A percentile compares a stretch with the other conserved stretches of the same genome.
These are phyloP conservation scores for Tricharina praecox DNA, from an alignment of 495 filamentous ascomycete genomes.

Conservation along the genomic window DNA sequence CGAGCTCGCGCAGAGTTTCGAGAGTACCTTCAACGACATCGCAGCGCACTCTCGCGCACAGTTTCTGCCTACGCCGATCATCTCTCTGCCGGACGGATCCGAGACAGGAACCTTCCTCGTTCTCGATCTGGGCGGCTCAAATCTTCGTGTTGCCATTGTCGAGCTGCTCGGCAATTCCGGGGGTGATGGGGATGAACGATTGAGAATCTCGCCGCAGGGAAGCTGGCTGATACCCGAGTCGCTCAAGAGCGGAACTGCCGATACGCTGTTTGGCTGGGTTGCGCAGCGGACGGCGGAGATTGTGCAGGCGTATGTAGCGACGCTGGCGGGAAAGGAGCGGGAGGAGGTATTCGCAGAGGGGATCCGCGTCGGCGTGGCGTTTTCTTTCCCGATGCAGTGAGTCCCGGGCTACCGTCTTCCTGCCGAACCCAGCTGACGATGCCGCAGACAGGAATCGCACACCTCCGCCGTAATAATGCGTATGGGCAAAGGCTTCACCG, in stretches of 20 bases:
- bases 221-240: conserved; percentile 63
- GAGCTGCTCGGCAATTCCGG: not conserved
- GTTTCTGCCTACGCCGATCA: not conserved
- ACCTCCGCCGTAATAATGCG: conserved; percentile 63
- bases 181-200: not conserved
- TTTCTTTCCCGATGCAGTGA: conserved; percentile 74
- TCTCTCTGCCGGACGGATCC: conserved; percentile 47
- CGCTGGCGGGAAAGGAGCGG: not conserved
- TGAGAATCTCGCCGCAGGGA: not conserved
- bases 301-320: conserved; percentile 37
- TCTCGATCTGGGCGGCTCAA: conserved; percentile 96
- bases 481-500: conserved; percentile 78
- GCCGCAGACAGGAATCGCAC: conserved; percentile 50
- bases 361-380: conserved; percentile 65
- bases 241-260: conserved; percentile 59
- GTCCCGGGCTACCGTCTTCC: conserved; percentile 9
- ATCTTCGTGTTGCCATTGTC: conserved; percentile 52
- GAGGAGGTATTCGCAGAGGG: not conserved
- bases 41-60: not conserved
- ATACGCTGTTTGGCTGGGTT: conserved; percentile 65
- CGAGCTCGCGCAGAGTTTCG: not conserved
- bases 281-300: conserved; percentile 59
- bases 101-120: conserved; percentile 86
- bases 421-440: conserved; percentile 13
- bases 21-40: not conserved